Evolutionary conservation across 2,329 filamentous ascomycete species (phyloP).

Genomic region (Colletotrichum phormii): DNA sequence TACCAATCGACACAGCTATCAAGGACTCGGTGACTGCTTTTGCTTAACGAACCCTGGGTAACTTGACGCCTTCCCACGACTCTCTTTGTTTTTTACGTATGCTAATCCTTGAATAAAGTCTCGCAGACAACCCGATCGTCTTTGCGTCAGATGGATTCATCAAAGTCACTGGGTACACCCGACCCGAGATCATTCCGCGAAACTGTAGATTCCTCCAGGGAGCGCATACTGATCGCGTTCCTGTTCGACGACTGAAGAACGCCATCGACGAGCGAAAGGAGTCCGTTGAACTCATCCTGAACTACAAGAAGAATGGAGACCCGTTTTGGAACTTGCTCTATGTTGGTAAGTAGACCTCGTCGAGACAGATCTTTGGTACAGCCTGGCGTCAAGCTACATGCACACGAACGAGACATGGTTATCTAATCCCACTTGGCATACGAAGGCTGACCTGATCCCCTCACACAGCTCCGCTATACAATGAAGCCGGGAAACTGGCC

Average conservation of each 20-base stretch:
- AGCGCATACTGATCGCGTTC: slow-evolving; percentile 55
- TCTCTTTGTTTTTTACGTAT: not conserved
- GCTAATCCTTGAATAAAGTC: slow-evolving; percentile 44
- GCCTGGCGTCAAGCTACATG: too few relatives aligned
- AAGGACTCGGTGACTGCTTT: slow-evolving; percentile 69
- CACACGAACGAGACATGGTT: not conserved
- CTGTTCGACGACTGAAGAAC: slow-evolving; percentile 54
- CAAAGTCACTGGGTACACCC: slow-evolving; percentile 60
- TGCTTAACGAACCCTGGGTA: slow-evolving; percentile 63
- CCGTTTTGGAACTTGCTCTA: slow-evolving; percentile 70
- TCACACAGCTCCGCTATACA: slow-evolving; percentile 52
- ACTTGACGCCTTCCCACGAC: not conserved
- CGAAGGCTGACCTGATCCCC: not conserved
- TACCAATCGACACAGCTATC: slow-evolving; percentile 51
- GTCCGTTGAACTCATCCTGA: slow-evolving; percentile 61
- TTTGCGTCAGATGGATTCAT: slow-evolving; percentile 64
- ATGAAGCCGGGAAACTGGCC: slow-evolving; percentile 54
- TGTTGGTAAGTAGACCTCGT: slow-evolving; percentile 49
- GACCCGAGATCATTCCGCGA: slow-evolving; percentile 60
- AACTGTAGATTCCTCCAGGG: slow-evolving; percentile 65
- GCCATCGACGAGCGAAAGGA: slow-evolving; percentile 56
- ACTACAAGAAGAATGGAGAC: slow-evolving; percentile 62
- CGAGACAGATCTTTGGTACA: too few relatives aligned
- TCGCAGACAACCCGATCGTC: slow-evolving; percentile 62
- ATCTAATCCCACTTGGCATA: not conserved